phyloP scores from a whole-genome alignment of 2,329 filamentous ascomycete species.

The Aschersonia sp. region DNA sequence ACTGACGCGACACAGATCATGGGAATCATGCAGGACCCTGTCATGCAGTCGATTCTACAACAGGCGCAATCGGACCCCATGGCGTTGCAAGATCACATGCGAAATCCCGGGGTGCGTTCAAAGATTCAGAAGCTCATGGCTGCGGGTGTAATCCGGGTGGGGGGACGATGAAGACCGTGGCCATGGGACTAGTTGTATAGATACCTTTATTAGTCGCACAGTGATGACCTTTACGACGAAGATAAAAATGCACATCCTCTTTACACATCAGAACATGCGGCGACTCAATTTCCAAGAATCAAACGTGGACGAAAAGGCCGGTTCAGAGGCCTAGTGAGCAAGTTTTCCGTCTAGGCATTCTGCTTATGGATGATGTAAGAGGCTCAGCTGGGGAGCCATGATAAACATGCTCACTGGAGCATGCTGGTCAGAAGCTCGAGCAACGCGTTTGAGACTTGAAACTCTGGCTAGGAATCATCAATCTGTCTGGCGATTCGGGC shows the following conservation, averaged over 20 bases:
- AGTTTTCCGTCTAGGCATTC: no score
- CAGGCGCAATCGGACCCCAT: constrained; percentile 90
- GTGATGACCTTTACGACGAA: constrained; percentile 3
- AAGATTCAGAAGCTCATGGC: constrained; percentile 94
- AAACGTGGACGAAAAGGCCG: background rate
- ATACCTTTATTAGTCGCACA: constrained; percentile 2
- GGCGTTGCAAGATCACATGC: constrained; percentile 93
- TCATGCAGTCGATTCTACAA: constrained; percentile 96
- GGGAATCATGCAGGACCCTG: constrained; percentile 80
- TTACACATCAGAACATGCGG: background rate
- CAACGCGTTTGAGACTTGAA: background rate
- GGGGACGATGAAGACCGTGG: constrained; percentile 20
- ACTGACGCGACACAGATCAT: constrained; percentile 45
- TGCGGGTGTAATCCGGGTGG: constrained; percentile 78
- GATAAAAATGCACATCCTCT: constrained; percentile 1
- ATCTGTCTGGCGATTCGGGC: no score
- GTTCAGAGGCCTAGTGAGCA: no score
- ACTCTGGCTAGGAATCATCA: background rate
- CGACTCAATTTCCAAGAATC: background rate
- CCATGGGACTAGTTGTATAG: constrained; percentile 2
- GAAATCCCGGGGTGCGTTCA: constrained; percentile 67
- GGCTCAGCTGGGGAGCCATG: no score
- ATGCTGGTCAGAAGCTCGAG: no score
- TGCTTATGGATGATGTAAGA: no score
- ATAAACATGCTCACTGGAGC: no score